Evolutionary conservation across 202 grass and related monocot genomes (phyloP).

Genomic region (Carex arenaria): DNA sequence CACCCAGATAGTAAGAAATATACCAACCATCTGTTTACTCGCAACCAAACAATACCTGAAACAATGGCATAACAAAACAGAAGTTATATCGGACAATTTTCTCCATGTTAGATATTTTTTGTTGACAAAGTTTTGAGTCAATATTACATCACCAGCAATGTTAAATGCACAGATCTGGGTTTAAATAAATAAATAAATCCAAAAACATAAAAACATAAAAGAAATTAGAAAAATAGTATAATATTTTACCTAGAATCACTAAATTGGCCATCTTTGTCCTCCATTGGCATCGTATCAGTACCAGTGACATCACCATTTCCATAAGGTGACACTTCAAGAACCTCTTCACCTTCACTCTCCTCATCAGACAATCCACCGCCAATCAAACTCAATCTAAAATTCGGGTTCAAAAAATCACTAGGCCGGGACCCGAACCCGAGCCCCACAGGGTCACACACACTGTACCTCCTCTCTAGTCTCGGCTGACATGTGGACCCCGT

Average conservation of each 20-base stretch:
- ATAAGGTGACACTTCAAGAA: slow-evolving; percentile 44
- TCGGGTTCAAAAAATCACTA: slow-evolving; percentile 57
- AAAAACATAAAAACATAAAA: background rate
- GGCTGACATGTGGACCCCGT: slow-evolving; percentile 43
- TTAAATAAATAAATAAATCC: background rate
- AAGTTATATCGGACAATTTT: slow-evolving; percentile 8
- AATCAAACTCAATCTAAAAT: slow-evolving; percentile 30
- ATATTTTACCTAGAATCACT: slow-evolving; percentile 52
- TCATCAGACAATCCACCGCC: slow-evolving; percentile 47
- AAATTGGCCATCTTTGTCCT: slow-evolving; percentile 43
- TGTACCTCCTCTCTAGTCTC: slow-evolving; percentile 73
- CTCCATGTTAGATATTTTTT: background rate
- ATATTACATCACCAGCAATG: background rate
- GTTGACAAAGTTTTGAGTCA: slow-evolving; percentile 4
- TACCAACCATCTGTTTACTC: slow-evolving; percentile 97
- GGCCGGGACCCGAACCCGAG: slow-evolving; percentile 46
- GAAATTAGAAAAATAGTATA: background rate
- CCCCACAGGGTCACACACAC: slow-evolving; percentile 53
- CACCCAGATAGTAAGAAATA: slow-evolving; percentile 95
- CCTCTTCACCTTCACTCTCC: slow-evolving; percentile 48
- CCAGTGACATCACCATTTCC: slow-evolving; percentile 23
- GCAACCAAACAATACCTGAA: slow-evolving; percentile 93
- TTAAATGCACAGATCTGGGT: background rate
- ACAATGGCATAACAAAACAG: slow-evolving; percentile 14
- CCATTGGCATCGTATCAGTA: slow-evolving; percentile 15